phyloP scores from a whole-genome alignment of 108 stramenopile species.

The Fragilaria radians region DNA sequence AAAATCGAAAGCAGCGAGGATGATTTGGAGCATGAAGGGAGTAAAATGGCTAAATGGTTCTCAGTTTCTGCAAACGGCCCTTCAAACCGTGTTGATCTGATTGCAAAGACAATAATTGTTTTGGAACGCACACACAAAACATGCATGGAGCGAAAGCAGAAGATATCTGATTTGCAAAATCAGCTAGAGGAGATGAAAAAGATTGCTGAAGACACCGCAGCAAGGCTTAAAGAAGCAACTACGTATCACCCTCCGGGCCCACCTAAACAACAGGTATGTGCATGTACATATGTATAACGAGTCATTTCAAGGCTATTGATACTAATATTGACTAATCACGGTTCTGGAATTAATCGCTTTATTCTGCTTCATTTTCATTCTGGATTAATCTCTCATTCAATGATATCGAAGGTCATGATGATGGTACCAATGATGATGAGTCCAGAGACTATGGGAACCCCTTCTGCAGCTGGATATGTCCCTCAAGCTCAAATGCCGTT shows the following conservation, averaged over 20 bases:
- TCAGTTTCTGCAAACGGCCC: slow-evolving; percentile 26
- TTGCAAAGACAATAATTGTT: slow-evolving; percentile 59
- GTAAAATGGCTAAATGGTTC: not conserved
- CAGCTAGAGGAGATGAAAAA: slow-evolving; percentile 46
- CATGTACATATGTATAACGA: not conserved
- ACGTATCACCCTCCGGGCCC: slow-evolving; percentile 10
- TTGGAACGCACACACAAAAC: slow-evolving; percentile 31
- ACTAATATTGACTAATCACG: too few species aligned
- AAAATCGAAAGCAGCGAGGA: slow-evolving; percentile 42
- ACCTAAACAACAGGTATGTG: not conserved
- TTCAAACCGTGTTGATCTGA: slow-evolving; percentile 77
- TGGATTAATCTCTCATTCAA: not conserved
- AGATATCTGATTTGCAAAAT: slow-evolving; percentile 46
- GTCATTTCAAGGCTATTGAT: too few species aligned
- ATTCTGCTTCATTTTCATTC: not conserved
- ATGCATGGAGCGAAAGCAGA: slow-evolving; percentile 29
- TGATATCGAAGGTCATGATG: slow-evolving; percentile 57
- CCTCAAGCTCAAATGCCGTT: slow-evolving; percentile 14
- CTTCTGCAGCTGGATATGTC: slow-evolving; percentile 20
- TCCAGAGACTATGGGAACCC: slow-evolving; percentile 31
- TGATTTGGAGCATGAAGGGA: slow-evolving; percentile 1
- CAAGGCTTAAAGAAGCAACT: slow-evolving; percentile 33
- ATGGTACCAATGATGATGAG: slow-evolving; percentile 84
- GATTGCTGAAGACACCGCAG: slow-evolving; percentile 42
- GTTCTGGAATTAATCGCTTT: too few species aligned